Percentiles rank a stretch among this genome's conserved stretches.
Evolutionary conservation across 2,329 filamentous ascomycete genomes (phyloP).

Genomic region (Xylariaceae sp.): DNA sequence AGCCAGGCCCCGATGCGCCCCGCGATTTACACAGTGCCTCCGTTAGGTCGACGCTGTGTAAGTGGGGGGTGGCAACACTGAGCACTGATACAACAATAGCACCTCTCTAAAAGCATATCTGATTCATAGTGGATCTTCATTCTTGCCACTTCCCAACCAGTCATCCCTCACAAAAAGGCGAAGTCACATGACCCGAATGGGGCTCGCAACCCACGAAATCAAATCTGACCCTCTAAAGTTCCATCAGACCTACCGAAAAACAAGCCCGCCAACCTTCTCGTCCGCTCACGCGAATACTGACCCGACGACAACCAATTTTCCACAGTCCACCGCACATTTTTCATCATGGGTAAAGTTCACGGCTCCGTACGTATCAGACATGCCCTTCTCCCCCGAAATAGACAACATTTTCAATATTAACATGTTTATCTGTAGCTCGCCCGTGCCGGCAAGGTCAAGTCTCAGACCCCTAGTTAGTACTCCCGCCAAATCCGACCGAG

Average conservation of each 20-base stretch:
- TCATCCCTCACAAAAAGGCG: too few relatives aligned
- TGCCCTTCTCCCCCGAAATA: too few relatives aligned
- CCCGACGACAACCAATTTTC: constrained; percentile 12
- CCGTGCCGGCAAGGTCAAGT: constrained; percentile 89
- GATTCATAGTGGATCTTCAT: not conserved
- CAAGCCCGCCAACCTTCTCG: constrained; percentile 4
- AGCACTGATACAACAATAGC: too few relatives aligned
- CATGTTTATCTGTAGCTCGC: not conserved
- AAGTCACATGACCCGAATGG: constrained; percentile 16
- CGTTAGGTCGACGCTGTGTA: too few relatives aligned
- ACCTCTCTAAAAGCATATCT: not conserved
- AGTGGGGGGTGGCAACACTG: too few relatives aligned
- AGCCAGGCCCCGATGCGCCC: too few relatives aligned
- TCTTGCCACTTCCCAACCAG: too few relatives aligned
- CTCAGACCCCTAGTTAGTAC: constrained; percentile 78
- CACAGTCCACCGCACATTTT: constrained; percentile 20
- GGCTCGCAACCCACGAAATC: constrained; percentile 15
- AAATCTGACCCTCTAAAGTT: constrained; percentile 8
- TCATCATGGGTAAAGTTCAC: constrained; percentile 35
- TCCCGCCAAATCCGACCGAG: constrained; percentile 8
- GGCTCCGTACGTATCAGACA: constrained; percentile 2
- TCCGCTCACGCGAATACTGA: constrained; percentile 2
- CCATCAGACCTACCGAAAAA: constrained; percentile 5
- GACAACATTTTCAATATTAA: too few relatives aligned
- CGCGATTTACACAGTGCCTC: too few relatives aligned